A percentile compares a stretch with the other conserved stretches of the same genome.
phyloP scores from a whole-genome alignment of 106 monocot genomes.

The Platanthera guangdongensis region DNA sequence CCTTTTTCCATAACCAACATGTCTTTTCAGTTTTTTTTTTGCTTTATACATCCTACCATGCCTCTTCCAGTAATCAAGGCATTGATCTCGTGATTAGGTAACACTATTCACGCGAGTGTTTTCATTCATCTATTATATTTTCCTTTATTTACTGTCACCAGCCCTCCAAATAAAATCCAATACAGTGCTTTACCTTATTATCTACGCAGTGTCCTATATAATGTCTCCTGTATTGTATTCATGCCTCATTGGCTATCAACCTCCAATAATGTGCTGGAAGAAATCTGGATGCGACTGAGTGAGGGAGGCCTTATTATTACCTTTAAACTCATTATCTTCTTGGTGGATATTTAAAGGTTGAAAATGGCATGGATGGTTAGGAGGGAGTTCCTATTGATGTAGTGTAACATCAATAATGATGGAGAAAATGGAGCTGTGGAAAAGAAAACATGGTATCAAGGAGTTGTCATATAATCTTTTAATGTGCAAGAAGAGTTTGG shows the following conservation, averaged over 20 bases:
- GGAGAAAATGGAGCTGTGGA: neutral
- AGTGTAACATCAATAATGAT: neutral
- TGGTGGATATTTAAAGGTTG: neutral
- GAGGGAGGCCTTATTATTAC: neutral
- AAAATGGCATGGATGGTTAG: neutral
- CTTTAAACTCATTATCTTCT: neutral
- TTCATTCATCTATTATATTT: constrained; percentile 2
- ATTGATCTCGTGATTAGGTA: neutral
- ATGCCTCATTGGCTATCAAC: too few species aligned
- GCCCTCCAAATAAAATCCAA: neutral
- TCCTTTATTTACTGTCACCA: neutral
- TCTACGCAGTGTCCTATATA: too few species aligned
- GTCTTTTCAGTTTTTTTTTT: neutral
- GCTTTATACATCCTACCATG: neutral
- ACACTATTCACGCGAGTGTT: neutral
- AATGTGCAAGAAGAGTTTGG: too few species aligned
- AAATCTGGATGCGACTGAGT: neutral
- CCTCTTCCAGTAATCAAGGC: neutral
- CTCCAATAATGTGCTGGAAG: neutral
- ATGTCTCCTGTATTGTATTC: too few species aligned
- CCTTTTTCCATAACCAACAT: neutral
- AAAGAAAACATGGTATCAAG: too few species aligned
- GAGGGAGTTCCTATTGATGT: neutral
- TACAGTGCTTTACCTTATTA: neutral
- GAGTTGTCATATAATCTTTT: too few species aligned